Evolutionary conservation across 2,329 filamentous ascomycete species (phyloP).

Genomic region (Stemphylium lycopersici): DNA sequence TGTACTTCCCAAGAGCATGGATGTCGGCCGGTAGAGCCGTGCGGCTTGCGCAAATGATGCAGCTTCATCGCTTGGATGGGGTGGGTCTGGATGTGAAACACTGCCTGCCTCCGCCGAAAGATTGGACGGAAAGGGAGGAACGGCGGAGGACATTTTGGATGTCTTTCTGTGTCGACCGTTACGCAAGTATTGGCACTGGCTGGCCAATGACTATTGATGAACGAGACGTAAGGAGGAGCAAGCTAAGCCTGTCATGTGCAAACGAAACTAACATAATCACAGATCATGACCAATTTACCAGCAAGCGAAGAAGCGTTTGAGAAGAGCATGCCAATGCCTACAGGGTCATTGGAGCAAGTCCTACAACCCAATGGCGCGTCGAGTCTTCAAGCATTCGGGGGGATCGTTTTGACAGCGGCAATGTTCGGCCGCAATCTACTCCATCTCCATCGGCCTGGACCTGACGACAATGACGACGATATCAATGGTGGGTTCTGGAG

Average conservation of each 20-base stretch:
- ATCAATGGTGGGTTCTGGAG: slow-evolving; percentile 96
- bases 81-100: slow-evolving; percentile 88
- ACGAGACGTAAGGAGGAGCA: slow-evolving; percentile 66
- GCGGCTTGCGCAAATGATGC: slow-evolving; percentile 90
- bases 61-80: slow-evolving; percentile 85
- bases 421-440: slow-evolving; percentile 90
- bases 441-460: slow-evolving; percentile 85
- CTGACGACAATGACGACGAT: slow-evolving; percentile 82
- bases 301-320: slow-evolving; percentile 84
- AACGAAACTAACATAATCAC: slow-evolving; percentile 14
- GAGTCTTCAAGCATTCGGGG: slow-evolving; percentile 77
- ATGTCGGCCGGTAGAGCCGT: slow-evolving; percentile 83
- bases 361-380: slow-evolving; percentile 74
- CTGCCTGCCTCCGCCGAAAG: slow-evolving; percentile 80
- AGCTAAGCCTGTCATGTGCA: not conserved
- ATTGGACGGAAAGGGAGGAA: slow-evolving; percentile 95
- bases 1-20: slow-evolving; percentile 97
- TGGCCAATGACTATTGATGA: slow-evolving; percentile 97
- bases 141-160: slow-evolving; percentile 93
- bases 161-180: slow-evolving; percentile 87
- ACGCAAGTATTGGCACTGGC: slow-evolving; percentile 93
- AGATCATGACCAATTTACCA: slow-evolving; percentile 84
- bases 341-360: slow-evolving; percentile 71
- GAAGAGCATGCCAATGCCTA: slow-evolving; percentile 75
- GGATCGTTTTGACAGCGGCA: slow-evolving; percentile 82